Conservation (phyloP, 805 yeast species). For the Candida palmyrensis region DNA sequence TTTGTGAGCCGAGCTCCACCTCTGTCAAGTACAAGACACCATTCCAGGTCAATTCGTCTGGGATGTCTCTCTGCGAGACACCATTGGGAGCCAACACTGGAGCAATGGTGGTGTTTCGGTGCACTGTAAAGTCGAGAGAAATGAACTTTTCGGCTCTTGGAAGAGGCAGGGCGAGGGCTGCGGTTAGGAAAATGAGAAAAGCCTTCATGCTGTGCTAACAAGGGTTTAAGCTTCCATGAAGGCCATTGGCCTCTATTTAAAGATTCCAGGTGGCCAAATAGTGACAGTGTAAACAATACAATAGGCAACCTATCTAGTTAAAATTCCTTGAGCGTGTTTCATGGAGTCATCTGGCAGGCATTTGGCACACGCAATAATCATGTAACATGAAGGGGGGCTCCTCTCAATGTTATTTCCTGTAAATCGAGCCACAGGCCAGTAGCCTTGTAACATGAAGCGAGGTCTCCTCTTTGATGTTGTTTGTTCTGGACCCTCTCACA, state of each 20-base stretch:
- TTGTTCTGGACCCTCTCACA: too few species aligned
- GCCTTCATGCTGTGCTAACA: background rate
- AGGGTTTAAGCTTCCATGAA: background rate
- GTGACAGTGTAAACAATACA: background rate
- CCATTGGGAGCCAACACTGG: background rate
- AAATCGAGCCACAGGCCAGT: too few species aligned
- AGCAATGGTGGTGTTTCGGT: background rate
- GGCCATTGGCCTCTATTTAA: background rate
- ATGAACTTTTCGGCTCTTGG: background rate
- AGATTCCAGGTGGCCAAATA: background rate
- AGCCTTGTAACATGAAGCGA: too few species aligned
- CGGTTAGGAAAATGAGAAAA: background rate
- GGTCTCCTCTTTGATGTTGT: too few species aligned
- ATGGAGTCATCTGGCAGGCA: too few species aligned
- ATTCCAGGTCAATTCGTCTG: too few species aligned
- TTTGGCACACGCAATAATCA: too few species aligned
- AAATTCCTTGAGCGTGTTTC: too few species aligned
- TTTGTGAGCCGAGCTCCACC: conserved; percentile 9
- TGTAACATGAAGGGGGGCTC: too few species aligned
- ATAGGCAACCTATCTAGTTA: background rate
- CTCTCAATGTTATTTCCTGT: too few species aligned
- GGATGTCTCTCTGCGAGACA: background rate
- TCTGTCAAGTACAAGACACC: background rate
- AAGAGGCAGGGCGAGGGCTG: background rate
- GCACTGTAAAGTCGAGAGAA: background rate